These are phyloP conservation scores for Stachybotrys echinatus DNA, from an alignment of 2,329 filamentous ascomycete species.

Conservation along the genomic window DNA sequence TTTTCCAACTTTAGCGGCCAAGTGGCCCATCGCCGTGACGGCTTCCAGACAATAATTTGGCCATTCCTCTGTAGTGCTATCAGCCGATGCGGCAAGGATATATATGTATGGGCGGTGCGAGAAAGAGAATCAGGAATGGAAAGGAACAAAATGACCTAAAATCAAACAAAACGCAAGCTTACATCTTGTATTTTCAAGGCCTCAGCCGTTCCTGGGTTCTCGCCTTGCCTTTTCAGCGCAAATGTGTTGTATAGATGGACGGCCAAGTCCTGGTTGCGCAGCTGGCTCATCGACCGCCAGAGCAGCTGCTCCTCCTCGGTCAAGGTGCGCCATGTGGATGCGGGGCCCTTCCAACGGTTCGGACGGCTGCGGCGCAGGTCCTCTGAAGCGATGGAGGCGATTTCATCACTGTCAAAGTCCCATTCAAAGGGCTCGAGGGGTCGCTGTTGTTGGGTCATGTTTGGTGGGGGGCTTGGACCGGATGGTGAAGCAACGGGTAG, in stretches of 20 bases:
- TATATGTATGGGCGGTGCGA: no score
- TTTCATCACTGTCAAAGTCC: conserved; percentile 41
- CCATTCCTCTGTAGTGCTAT: conserved; percentile 18
- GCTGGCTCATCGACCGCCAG: conserved; percentile 56
- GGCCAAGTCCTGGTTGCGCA: conserved; percentile 61
- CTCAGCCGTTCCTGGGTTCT: conserved; percentile 16
- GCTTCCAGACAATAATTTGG: conserved; percentile 37
- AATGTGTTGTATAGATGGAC: conserved; percentile 77
- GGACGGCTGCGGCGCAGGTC: conserved; percentile 48
- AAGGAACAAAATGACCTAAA: neutral
- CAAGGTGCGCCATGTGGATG: conserved; percentile 60
- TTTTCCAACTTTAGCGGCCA: conserved; percentile 68
- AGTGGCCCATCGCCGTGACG: conserved; percentile 67
- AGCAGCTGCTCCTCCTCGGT: conserved; percentile 60
- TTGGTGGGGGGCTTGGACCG: no score
- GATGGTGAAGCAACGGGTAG: no score
- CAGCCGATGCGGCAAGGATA: no score
- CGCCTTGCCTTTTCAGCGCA: conserved; percentile 38
- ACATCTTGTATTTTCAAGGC: conserved; percentile 23
- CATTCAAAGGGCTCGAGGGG: conserved; percentile 16
- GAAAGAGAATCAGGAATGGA: neutral
- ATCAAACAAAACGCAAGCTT: conserved; percentile 2
- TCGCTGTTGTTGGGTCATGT: neutral
- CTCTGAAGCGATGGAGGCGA: conserved; percentile 39
- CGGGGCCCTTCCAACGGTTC: conserved; percentile 67